Percentiles rank a stretch among this genome's conserved stretches.
Conservation (phyloP, 148 eudicot species). For the Rhododendron griersonianum region DNA sequence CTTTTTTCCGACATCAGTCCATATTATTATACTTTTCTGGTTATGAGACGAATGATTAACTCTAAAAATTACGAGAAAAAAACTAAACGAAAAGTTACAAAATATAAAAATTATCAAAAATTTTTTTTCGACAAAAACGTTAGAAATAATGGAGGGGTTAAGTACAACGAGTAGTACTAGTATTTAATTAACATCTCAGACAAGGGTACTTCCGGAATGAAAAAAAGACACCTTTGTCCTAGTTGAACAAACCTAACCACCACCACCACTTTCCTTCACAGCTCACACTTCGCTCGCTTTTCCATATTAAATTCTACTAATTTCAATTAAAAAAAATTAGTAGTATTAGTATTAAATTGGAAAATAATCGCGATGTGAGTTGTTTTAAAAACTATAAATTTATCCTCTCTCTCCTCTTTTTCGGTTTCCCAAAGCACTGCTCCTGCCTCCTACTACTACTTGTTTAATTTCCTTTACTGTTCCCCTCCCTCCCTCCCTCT, state of each 20-base stretch:
- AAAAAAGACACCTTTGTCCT: slow-evolving; percentile 24
- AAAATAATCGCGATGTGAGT: slow-evolving; percentile 8
- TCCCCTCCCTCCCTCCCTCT: slow-evolving; percentile 21
- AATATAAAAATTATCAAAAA: no score
- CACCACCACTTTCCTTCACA: slow-evolving; percentile 49
- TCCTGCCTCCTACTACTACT: slow-evolving; percentile 10
- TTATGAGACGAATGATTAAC: no score
- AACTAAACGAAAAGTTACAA: no score
- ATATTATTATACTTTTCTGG: no score
- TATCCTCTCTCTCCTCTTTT: slow-evolving; percentile 36
- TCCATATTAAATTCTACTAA: not conserved
- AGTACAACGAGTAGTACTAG: no score
- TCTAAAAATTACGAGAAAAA: no score
- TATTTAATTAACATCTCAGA: no score
- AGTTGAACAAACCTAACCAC: slow-evolving; percentile 87
- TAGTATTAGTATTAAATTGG: not conserved
- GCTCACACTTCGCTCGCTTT: slow-evolving; percentile 14
- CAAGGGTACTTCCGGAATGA: not conserved
- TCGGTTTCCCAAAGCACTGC: slow-evolving; percentile 39
- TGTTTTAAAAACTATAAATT: slow-evolving; percentile 30
- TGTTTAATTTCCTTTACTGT: slow-evolving; percentile 27
- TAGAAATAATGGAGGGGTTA: no score
- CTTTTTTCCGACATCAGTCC: no score
- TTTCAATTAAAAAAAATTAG: not conserved
- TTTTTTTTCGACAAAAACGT: no score